phyloP scores from a whole-genome alignment of 1,139 yeast species.

The Torulaspora globosa region DNA sequence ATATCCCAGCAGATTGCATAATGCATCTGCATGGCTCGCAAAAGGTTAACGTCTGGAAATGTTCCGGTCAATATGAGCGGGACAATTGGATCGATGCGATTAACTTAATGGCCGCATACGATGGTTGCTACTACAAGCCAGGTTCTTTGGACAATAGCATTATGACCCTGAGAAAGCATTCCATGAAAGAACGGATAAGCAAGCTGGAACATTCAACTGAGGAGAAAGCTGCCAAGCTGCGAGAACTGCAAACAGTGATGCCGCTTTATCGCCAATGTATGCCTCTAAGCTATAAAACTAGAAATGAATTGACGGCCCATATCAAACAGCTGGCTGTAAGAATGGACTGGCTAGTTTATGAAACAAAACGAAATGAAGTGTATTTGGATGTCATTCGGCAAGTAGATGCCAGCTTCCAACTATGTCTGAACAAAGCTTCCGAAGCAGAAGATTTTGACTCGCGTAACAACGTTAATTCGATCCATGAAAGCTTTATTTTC shows the following conservation, averaged over 20 bases:
- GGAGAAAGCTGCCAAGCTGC: constrained; percentile 38
- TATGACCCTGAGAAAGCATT: constrained; percentile 25
- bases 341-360: constrained; percentile 54
- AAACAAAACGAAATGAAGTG: constrained; percentile 43
- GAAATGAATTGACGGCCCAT: constrained; percentile 44
- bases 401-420: constrained; percentile 17
- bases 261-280: constrained; percentile 44
- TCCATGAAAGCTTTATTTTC: constrained; percentile 23
- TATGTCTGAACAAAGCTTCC: background rate
- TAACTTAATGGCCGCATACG: constrained; percentile 52
- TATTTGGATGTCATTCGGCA: constrained; percentile 41
- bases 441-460: constrained; percentile 3
- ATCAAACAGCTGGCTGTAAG: constrained; percentile 47
- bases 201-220: constrained; percentile 38
- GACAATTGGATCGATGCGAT: constrained; percentile 54
- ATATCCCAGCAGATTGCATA: constrained; percentile 3
- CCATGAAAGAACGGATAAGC: constrained; percentile 32
- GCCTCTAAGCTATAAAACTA: constrained; percentile 51
- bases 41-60: constrained; percentile 33
- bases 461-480: constrained; percentile 11
- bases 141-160: constrained; percentile 29
- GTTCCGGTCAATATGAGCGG: constrained; percentile 40
- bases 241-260: constrained; percentile 39
- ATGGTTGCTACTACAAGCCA: constrained; percentile 38
- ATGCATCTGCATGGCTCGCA: constrained; percentile 35